Percentiles rank a stretch among this genome's conserved stretches.
Evolutionary conservation across 1,139 yeast species (phyloP).

Genomic region (Oligophagozyma castellii): DNA sequence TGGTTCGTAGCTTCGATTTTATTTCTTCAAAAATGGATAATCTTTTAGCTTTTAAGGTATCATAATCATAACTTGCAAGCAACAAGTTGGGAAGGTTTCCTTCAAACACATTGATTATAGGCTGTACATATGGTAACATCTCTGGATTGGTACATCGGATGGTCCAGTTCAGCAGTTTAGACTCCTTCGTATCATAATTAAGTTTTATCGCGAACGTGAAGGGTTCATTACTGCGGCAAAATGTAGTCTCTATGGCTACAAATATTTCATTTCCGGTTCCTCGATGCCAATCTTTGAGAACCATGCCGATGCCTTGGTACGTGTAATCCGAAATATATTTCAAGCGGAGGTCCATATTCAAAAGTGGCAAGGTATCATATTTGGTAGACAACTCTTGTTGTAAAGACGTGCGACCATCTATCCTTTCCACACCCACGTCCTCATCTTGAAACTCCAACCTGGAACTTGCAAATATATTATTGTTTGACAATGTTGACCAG

Average conservation of each 20-base stretch:
- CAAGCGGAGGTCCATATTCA: slow-evolving; percentile 15
- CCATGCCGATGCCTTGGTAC: slow-evolving; percentile 6
- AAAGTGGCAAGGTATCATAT: slow-evolving; percentile 16
- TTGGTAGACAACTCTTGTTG: slow-evolving; percentile 8
- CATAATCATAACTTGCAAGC: slow-evolving; percentile 2
- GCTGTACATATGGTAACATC: slow-evolving; percentile 1
- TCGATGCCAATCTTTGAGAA: slow-evolving; percentile 1
- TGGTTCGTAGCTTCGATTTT: not conserved
- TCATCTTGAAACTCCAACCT: not conserved
- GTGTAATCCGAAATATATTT: slow-evolving; percentile 7
- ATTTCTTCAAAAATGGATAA: not conserved
- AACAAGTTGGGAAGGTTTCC: slow-evolving; percentile 2
- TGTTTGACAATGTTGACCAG: not conserved
- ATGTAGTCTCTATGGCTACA: slow-evolving; percentile 1
- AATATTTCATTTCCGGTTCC: slow-evolving; percentile 1
- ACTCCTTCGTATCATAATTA: slow-evolving; percentile 1
- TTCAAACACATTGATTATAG: not conserved
- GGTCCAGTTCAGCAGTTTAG: slow-evolving; percentile 1
- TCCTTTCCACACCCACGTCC: not conserved
- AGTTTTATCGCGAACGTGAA: slow-evolving; percentile 1
- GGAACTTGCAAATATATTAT: not conserved
- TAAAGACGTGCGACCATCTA: slow-evolving; percentile 2
- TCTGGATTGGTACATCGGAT: slow-evolving; percentile 1
- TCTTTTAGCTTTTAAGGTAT: slow-evolving; percentile 1
- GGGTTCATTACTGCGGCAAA: slow-evolving; percentile 1